Evolutionary conservation across 2,329 filamentous ascomycete genomes (phyloP), one percentile per base, ranked within the genome.

Genomic region (Aspergillus sp.): DNA sequence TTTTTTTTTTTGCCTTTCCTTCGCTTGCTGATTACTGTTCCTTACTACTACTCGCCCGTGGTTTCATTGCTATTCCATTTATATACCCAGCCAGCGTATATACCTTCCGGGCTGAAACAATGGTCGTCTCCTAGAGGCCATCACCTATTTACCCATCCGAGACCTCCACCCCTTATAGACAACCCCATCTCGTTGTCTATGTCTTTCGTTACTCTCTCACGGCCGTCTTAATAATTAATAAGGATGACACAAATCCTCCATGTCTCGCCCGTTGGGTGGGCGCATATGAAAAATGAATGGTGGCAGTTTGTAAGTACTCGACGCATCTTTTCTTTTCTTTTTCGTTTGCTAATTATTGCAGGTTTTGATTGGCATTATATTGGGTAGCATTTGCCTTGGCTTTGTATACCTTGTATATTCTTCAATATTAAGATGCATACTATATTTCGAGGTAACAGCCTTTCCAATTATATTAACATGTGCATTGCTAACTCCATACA

Each of bases 221-320:
- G 45, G 21, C 37, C 41, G 19, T 35, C 25, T 53, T 60, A 63
- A 64, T 64, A 56, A 52, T 49, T 64, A 66, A 63, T 61, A 8
- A 48, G 27, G 17, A 73, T 74, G 71, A 61, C 61, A 9, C 39
- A 66, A 50, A 72, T 73, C 27, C 65, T 73, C 27, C 33, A 65
- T 12, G 66, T 70, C 44, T 57, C 62, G 19, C 61, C 70, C 44
- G 59, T 76, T n/a, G 69, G 69, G 51, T 76, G 75, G 73, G 55
- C 64, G 46, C 49, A 62, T 12, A 74, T 77, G 71, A 73, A 64
- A 52, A 53, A 63, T 6, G 62, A 76, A 58, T 79, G 76, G 76
- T 78, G 76, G 76, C 74, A 77, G 59, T 73, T 70, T 68, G 76
- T 78, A 66, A 59, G 71, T 70, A 44, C 25, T 33, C 6, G 19